Conservation (phyloP, 768 basidiomycete species). For the Mycena polygramma region DNA sequence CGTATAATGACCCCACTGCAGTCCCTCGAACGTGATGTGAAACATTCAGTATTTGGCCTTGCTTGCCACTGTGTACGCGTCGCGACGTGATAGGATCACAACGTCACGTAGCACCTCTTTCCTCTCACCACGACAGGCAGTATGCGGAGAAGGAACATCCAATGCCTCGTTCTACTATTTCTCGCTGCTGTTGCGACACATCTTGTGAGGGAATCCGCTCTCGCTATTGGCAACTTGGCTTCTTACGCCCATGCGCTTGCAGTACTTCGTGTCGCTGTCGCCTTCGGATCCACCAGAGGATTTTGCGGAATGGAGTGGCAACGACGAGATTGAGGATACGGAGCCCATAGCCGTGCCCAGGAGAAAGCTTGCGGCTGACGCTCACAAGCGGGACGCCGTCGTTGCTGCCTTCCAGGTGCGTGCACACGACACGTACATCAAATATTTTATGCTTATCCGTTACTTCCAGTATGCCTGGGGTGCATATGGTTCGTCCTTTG, state of each 20-base stretch:
- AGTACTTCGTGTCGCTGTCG: conserved; percentile 23
- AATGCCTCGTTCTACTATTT: conserved; percentile 23
- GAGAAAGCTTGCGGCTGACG: conserved; percentile 52
- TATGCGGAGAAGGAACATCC: conserved; percentile 29
- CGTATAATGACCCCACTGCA: too few relatives aligned
- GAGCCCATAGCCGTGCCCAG: background rate
- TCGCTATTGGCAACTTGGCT: background rate
- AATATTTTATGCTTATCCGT: conserved; percentile 5
- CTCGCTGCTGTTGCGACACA: conserved; percentile 16
- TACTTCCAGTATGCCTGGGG: conserved; percentile 70
- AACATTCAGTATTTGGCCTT: background rate
- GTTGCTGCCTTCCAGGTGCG: conserved; percentile 72
- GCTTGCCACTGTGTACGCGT: conserved; percentile 2
- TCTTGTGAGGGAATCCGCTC: conserved; percentile 3
- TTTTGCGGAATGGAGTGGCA: conserved; percentile 8
- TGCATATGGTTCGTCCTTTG: conserved; percentile 66
- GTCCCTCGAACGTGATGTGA: too few relatives aligned
- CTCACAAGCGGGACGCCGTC: conserved; percentile 64
- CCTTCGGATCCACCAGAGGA: background rate
- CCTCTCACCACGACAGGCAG: background rate
- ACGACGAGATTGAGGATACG: background rate
- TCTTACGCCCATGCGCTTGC: background rate
- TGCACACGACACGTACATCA: background rate
- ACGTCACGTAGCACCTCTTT: conserved; percentile 16
- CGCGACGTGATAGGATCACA: conserved; percentile 36